A percentile compares a stretch with the other conserved stretches of the same genome.
phyloP scores from a whole-genome alignment of 352 stramenopile species.

The Globisporangium paddicum region DNA sequence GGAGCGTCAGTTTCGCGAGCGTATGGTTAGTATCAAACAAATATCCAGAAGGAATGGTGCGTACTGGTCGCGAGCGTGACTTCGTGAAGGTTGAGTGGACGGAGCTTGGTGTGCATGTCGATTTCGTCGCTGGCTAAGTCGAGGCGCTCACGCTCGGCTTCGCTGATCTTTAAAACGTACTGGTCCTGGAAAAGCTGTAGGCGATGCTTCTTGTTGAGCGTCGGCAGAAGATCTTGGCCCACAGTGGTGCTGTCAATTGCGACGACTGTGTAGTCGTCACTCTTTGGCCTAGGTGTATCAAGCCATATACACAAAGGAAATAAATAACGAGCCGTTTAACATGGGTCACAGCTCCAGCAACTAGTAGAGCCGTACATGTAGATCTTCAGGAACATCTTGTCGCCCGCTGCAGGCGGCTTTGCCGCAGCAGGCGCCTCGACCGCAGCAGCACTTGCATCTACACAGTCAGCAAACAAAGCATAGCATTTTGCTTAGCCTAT shows the following conservation, averaged over 20 bases:
- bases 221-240: slow-evolving; percentile 76
- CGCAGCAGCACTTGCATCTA: slow-evolving; percentile 12
- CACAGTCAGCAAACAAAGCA: not conserved
- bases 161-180: slow-evolving; percentile 88
- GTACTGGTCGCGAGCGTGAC: slow-evolving; percentile 84
- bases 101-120: slow-evolving; percentile 85
- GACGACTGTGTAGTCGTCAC: slow-evolving; percentile 86
- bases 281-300: slow-evolving; percentile 61
- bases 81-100: slow-evolving; percentile 81
- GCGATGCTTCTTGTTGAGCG: slow-evolving; percentile 85
- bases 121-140: slow-evolving; percentile 83
- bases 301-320: not conserved
- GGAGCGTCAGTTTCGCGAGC: no score
- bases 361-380: slow-evolving; percentile 47
- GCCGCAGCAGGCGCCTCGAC: slow-evolving; percentile 25
- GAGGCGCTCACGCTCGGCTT: slow-evolving; percentile 74
- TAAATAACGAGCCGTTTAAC: no score
- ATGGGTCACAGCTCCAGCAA: no score
- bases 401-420: slow-evolving; percentile 46
- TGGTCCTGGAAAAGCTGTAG: slow-evolving; percentile 83
- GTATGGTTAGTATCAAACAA: not conserved
- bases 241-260: slow-evolving; percentile 76
- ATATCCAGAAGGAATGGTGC: slow-evolving; percentile 5
- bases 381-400: slow-evolving; percentile 87
- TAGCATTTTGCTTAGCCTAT: not conserved